Evolutionary conservation across 768 basidiomycete genomes (phyloP).

Genomic region (Heimioporus sp.): DNA sequence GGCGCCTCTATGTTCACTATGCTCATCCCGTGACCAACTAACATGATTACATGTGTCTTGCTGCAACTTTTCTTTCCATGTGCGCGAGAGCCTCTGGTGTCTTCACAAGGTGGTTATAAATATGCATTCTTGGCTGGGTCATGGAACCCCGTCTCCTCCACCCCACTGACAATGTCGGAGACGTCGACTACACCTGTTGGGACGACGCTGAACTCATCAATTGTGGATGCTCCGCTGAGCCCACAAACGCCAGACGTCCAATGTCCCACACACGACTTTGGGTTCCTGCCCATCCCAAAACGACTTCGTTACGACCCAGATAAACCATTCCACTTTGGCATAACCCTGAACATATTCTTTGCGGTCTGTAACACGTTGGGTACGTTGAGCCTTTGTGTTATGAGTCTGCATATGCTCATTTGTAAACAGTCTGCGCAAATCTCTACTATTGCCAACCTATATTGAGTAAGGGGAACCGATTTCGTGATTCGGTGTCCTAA

Average conservation of each 20-base stretch:
- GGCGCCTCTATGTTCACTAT: neutral
- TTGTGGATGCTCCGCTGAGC: neutral
- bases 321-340: constrained; percentile 47
- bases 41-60: neutral
- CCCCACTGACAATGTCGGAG: constrained; percentile 1
- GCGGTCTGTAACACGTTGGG: constrained; percentile 55
- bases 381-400: neutral
- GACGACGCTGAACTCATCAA: neutral
- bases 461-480: constrained; percentile 47
- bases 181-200: neutral
- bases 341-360: constrained; percentile 55
- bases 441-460: constrained; percentile 80
- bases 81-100: neutral
- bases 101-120: constrained; percentile 5
- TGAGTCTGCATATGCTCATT: neutral
- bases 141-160: constrained; percentile 1
- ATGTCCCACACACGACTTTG: constrained; percentile 40
- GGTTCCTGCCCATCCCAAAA: constrained; percentile 59
- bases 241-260: neutral
- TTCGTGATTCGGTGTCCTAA: neutral
- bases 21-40: constrained; percentile 1
- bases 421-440: constrained; percentile 48
- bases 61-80: neutral
- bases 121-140: neutral
- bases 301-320: constrained; percentile 49